Percentiles rank a stretch among this genome's conserved stretches.
phyloP scores from a whole-genome alignment of 805 yeast species.

The Candida pini region DNA sequence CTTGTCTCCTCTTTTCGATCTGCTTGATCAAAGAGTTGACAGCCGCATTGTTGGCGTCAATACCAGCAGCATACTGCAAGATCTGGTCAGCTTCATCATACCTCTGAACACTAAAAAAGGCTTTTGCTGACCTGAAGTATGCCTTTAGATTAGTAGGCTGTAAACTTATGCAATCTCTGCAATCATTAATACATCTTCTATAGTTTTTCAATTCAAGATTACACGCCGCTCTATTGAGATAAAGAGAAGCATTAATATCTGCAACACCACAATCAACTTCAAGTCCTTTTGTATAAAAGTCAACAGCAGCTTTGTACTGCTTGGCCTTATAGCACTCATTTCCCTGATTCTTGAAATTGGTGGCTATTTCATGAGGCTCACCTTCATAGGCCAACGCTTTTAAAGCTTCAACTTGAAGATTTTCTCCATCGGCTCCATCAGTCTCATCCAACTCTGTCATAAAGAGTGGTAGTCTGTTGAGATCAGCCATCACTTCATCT shows the following conservation, averaged over 20 bases:
- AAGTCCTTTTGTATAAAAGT: conserved; percentile 73
- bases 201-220: conserved; percentile 81
- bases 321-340: conserved; percentile 76
- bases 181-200: conserved; percentile 81
- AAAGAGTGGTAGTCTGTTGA: conserved; percentile 85
- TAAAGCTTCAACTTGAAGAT: conserved; percentile 75
- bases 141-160: conserved; percentile 80
- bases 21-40: conserved; percentile 41
- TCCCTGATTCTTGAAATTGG: conserved; percentile 87
- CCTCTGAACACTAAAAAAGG: conserved; percentile 62
- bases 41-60: conserved; percentile 57
- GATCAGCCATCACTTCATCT: conserved; percentile 70
- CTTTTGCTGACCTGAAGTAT: conserved; percentile 75
- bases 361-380: conserved; percentile 87
- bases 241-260: conserved; percentile 56
- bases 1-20: conserved; percentile 28
- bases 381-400: conserved; percentile 93
- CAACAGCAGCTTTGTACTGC: conserved; percentile 70
- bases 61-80: conserved; percentile 54
- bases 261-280: conserved; percentile 59
- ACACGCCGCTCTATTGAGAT: conserved; percentile 85
- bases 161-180: conserved; percentile 58
- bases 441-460: conserved; percentile 82
- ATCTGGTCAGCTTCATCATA: conserved; percentile 69
- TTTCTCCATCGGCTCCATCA: conserved; percentile 73